Base-by-base conservation (phyloP, 805 yeast species). In the Candida yuanshanica region DNA sequence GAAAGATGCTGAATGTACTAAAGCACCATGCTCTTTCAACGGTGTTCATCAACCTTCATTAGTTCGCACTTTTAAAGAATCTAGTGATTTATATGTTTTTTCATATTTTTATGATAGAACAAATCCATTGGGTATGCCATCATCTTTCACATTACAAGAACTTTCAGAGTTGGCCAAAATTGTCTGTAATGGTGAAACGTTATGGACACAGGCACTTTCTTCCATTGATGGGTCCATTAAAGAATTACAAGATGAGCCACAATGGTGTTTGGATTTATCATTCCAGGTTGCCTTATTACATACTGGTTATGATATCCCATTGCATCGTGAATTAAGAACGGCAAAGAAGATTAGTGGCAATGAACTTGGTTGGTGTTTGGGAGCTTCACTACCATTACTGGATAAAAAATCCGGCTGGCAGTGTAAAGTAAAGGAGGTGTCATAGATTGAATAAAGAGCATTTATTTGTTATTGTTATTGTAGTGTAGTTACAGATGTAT, bases 331-430 rank as follows among this genome's bases (percentile, higher is more conserved):
- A 64, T 78, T 93, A 52, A 85, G 78, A 63, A 93, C 96, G 7
- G 98, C 97, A 8, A 81, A 88, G 69, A 89, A 79, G 60, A 87
- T 93, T 53, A 83, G 80, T 39, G 79, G 80, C 58, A 89, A 87
- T 55, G 99, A 93, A 67, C 73, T 93, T 39, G 99, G 99, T 25
- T 93, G 99, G 99, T 93, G 98, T 70, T 71, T 93, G 42, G 99
- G 99, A 53, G 99, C 98, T 2, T 87, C 97, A 2, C 74, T 93
- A 53, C 98, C 98, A 8, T 68, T 93, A 52, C 70, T 93, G 51
- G 93, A 85, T 47, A 69, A 72, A 46, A 24, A 61, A 35, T 17
- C 43, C 16, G 79, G 78, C 32, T 87, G 96, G 96, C 72, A 69
- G 39, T 88, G 96, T 48, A 55, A 56, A 44, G 49, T 55, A 14